Evolutionary conservation across 169 alveolate species (phyloP).

Genomic region (Plasmodium blacklocki): DNA sequence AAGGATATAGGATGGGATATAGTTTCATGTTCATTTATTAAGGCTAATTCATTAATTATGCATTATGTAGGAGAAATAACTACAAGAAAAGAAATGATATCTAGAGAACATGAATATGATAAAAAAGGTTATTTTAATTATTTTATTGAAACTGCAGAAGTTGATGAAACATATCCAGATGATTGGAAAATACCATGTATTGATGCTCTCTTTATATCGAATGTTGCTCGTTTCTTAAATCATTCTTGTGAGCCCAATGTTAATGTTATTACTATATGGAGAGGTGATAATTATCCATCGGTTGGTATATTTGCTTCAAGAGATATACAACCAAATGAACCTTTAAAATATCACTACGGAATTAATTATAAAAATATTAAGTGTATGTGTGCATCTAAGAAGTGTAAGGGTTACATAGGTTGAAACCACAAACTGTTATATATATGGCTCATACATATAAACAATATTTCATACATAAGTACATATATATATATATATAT

Average conservation of each 20-base stretch:
- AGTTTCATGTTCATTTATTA: constrained; percentile 77
- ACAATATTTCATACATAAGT: background rate
- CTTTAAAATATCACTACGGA: constrained; percentile 86
- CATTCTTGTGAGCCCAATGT: constrained; percentile 93
- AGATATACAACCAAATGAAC: constrained; percentile 85
- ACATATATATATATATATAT: too few species aligned
- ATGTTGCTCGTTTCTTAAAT: constrained; percentile 90
- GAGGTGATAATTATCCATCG: constrained; percentile 85
- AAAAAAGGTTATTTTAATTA: constrained; percentile 84
- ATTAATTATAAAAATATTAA: constrained; percentile 80
- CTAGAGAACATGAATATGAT: constrained; percentile 86
- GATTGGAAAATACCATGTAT: constrained; percentile 89
- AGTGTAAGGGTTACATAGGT: constrained; percentile 85
- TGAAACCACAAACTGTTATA: background rate
- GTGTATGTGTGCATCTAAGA: constrained; percentile 82
- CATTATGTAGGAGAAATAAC: constrained; percentile 91
- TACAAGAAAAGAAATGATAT: constrained; percentile 87
- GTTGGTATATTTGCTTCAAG: constrained; percentile 84
- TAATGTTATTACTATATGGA: constrained; percentile 86
- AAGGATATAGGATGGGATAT: constrained; percentile 84
- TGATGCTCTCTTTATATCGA: constrained; percentile 89
- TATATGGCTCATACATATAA: too few species aligned
- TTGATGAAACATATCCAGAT: constrained; percentile 84
- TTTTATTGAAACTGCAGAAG: constrained; percentile 86
- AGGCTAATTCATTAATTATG: constrained; percentile 88